These are phyloP conservation scores for Gastrolobium bilobum DNA, from an alignment of 306 rosid genomes.

Conservation along the genomic window DNA sequence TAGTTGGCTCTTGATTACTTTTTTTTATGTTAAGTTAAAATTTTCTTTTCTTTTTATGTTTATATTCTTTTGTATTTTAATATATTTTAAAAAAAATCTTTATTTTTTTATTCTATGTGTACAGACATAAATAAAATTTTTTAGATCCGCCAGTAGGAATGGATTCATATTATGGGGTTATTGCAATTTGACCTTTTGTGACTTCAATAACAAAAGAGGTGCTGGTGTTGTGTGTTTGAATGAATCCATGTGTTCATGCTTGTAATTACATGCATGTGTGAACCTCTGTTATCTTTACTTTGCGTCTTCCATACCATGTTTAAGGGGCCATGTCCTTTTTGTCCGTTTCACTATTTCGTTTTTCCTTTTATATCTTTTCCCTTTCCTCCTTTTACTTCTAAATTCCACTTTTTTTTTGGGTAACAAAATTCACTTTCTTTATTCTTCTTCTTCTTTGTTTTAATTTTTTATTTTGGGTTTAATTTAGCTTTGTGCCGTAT, in stretches of 20 bases:
- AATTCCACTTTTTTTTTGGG: background rate
- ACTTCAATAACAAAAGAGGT: slow-evolving; percentile 63
- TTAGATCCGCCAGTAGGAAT: no score
- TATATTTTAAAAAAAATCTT: no score
- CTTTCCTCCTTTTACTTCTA: background rate
- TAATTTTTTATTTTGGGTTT: background rate
- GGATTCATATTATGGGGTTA: slow-evolving; percentile 37
- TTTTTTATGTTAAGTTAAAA: no score
- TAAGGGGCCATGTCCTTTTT: slow-evolving; percentile 61
- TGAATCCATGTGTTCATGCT: slow-evolving; percentile 66
- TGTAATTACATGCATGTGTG: slow-evolving; percentile 54
- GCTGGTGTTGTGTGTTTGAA: slow-evolving; percentile 51
- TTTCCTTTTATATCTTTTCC: slow-evolving; percentile 29
- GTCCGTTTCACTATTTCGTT: slow-evolving; percentile 52
- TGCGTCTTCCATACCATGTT: slow-evolving; percentile 55
- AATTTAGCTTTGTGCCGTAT: background rate
- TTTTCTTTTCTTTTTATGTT: no score
- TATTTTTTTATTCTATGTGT: no score
- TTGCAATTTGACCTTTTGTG: slow-evolving; percentile 64
- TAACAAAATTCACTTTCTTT: slow-evolving; percentile 9
- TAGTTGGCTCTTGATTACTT: no score
- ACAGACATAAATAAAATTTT: no score
- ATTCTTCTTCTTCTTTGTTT: background rate
- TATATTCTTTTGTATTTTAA: no score
- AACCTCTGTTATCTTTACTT: slow-evolving; percentile 24